Base-by-base conservation (phyloP, 2,329 filamentous ascomycete species). In the Fusarium camptoceras region DNA sequence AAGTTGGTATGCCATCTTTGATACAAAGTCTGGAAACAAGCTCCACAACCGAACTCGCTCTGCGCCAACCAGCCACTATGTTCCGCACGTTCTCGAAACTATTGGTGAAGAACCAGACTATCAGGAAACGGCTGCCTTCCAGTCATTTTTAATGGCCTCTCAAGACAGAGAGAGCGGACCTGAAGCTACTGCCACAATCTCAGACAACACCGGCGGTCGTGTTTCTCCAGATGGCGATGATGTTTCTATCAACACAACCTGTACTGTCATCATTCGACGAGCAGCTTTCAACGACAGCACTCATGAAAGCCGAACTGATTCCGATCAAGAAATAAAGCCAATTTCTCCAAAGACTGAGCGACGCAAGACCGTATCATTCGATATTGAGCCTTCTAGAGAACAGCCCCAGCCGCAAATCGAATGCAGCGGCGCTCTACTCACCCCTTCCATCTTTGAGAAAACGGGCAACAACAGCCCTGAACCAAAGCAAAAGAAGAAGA, bases 31-130 rank as follows among this genome's bases (percentile, higher is more conserved):
- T 10, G 68, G 68, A 1, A 64, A 64, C 8, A 70, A 70, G 15
- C 58, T 70, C 2, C 66, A 67, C 14, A 70, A 67, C 25, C 66
- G 66, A 16, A 20, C 47, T 15, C 66, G 57, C 15, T 70, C 68
- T 4, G 63, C 55, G 4, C 68, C 66, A 3, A 39, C 27, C 4
- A 43, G 41, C 18, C 12, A 8, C 4, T 37, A 62, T 4, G n/a
- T 42, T 16, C 47, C 46, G 3, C 48, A 57, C 20, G 18, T 34
- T 5, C 66, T 70, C 11, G 39, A 46, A 12, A 28, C 51, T 7
- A 63, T 63, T 11, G 44, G 53, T 2, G 62, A 70, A n/a, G 46
- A 48, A 12, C 25, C 24, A 14, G 63, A 61, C 14, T 49, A 51
- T 6, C 50, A 34, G 4, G 57, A 66, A 9, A n/a, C 37, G 9